Evolutionary conservation across 2,329 filamentous ascomycete genomes (phyloP).

Genomic region (Sporothrix pallida): DNA sequence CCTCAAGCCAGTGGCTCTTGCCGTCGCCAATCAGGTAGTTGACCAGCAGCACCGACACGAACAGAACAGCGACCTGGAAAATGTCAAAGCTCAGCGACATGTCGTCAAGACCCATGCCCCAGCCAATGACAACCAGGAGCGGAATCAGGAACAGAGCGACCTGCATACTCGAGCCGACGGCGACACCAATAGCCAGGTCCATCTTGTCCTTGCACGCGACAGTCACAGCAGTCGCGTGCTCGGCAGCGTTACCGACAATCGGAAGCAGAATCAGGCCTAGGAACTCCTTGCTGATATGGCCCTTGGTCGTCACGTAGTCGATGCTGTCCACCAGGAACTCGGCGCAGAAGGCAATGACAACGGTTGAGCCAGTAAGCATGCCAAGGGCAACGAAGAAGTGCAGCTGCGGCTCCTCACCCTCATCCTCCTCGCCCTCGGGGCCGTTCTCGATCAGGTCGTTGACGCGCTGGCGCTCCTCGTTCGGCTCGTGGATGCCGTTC

Average conservation of each 20-base stretch:
- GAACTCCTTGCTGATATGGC: slow-evolving; percentile 70
- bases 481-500: slow-evolving; percentile 36
- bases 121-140: slow-evolving; percentile 76
- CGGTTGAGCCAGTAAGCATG: slow-evolving; percentile 74
- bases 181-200: slow-evolving; percentile 81
- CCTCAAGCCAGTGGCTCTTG: slow-evolving; percentile 82
- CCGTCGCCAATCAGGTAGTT: slow-evolving; percentile 87
- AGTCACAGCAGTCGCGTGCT: slow-evolving; percentile 80
- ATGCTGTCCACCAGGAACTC: slow-evolving; percentile 77
- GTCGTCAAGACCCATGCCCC: slow-evolving; percentile 71
- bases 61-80: slow-evolving; percentile 86
- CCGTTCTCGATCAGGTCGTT: slow-evolving; percentile 41
- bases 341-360: slow-evolving; percentile 78
- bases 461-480: slow-evolving; percentile 44
- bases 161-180: slow-evolving; percentile 80
- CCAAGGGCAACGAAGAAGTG: slow-evolving; percentile 73
- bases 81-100: slow-evolving; percentile 87
- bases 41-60: slow-evolving; percentile 81
- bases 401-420: slow-evolving; percentile 76
- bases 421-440: slow-evolving; percentile 66
- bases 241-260: slow-evolving; percentile 79
- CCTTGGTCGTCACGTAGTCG: slow-evolving; percentile 65
- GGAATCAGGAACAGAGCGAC: slow-evolving; percentile 81
- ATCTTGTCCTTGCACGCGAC: slow-evolving; percentile 85
- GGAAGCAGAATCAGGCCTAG: slow-evolving; percentile 77